phyloP scores from a whole-genome alignment of 176 grass and related monocot species.

The Rhynchospora pubera region DNA sequence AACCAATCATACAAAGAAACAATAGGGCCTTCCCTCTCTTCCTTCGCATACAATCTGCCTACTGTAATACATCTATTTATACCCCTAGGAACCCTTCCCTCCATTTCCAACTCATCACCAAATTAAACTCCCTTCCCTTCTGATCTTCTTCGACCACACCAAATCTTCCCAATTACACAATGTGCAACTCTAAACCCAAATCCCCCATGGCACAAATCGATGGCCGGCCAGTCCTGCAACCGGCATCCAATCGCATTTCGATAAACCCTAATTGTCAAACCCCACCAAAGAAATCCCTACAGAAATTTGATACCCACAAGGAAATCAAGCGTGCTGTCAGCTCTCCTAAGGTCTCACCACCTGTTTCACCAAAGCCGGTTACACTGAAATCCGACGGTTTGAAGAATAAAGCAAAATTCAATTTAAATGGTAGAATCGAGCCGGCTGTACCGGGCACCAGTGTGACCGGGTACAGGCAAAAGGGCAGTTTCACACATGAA shows the following conservation, averaged over 20 bases:
- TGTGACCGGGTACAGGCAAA: slow-evolving; percentile 57
- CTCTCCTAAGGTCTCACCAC: neutral
- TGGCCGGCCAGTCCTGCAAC: slow-evolving; percentile 79
- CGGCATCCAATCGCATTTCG: slow-evolving; percentile 67
- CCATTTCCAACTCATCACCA: slow-evolving; percentile 3
- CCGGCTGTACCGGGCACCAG: slow-evolving; percentile 35
- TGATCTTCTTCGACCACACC: neutral
- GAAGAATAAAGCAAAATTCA: slow-evolving; percentile 2
- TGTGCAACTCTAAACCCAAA: slow-evolving; percentile 92
- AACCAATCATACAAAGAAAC: neutral
- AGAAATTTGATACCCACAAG: slow-evolving; percentile 32
- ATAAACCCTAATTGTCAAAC: slow-evolving; percentile 25
- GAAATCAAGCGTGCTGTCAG: neutral
- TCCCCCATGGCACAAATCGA: slow-evolving; percentile 50
- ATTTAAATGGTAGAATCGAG: neutral
- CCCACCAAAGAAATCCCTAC: slow-evolving; percentile 66
- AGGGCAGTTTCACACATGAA: slow-evolving; percentile 47
- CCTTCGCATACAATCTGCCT: slow-evolving; percentile 19
- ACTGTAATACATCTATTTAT: slow-evolving; percentile 18
- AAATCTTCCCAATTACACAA: slow-evolving; percentile 10
- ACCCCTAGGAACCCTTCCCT: slow-evolving; percentile 28
- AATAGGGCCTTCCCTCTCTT: neutral
- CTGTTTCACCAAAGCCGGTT: slow-evolving; percentile 20
- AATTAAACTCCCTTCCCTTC: neutral
- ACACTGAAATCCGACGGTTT: slow-evolving; percentile 9